Conservation (phyloP, 1,284 basidiomycete genomes). For the Microbotryum scabiosae region DNA sequence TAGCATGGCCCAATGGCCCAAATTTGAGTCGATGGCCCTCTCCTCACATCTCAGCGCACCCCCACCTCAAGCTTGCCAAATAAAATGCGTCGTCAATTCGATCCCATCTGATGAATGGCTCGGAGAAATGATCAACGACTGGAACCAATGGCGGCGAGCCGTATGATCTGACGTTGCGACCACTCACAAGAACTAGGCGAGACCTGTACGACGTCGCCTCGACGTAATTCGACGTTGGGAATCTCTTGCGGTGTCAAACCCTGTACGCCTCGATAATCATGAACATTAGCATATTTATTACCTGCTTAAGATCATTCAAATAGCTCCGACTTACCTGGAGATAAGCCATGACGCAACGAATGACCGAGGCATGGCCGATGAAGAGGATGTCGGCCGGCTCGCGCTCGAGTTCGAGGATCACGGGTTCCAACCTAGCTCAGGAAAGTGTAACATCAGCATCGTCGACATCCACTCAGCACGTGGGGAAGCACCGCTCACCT, state of each 20-base stretch:
- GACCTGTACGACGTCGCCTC: conserved; percentile 35
- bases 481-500: conserved; percentile 33
- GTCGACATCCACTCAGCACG: neutral
- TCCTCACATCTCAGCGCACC: no score
- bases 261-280: conserved; percentile 57
- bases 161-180: no score
- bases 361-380: conserved; percentile 77
- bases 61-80: conserved; percentile 14
- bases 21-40: no score
- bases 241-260: conserved; percentile 94
- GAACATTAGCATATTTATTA: no score
- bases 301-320: no score
- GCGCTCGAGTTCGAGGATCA: conserved; percentile 73
- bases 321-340: conserved; percentile 14
- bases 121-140: neutral
- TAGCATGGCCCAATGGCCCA: no score
- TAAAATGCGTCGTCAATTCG: conserved; percentile 27
- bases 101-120: conserved; percentile 20
- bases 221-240: conserved; percentile 77
- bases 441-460: conserved; percentile 3
- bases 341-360: conserved; percentile 67
- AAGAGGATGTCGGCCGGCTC: conserved; percentile 59
- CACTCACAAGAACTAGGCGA: conserved; percentile 30
- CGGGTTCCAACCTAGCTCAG: conserved; percentile 54
- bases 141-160: no score